These are phyloP conservation scores for Taphrina betulina DNA, from an alignment of 1,139 yeast genomes.

Conservation along the genomic window DNA sequence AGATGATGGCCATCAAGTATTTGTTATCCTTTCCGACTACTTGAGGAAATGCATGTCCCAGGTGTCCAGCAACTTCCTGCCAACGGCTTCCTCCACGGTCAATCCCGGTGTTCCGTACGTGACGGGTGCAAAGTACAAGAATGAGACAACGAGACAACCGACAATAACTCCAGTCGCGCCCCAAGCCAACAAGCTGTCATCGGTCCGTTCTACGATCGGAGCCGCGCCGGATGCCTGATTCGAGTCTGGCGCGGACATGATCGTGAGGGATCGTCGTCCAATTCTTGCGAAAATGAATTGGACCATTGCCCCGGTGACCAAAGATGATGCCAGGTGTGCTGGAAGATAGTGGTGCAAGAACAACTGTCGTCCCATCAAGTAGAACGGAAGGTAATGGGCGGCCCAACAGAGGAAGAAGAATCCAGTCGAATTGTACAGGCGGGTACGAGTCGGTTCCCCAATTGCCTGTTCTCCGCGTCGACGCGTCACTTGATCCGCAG, in stretches of 20 bases:
- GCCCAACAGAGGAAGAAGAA: conserved; percentile 86
- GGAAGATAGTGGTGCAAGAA: conserved; percentile 95
- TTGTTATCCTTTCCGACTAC: no score
- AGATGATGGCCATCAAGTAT: no score
- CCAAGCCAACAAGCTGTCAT: conserved; percentile 17
- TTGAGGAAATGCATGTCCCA: conserved; percentile 82
- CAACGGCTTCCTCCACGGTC: conserved; percentile 60
- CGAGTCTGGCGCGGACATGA: conserved; percentile 13
- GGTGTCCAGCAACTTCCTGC: conserved; percentile 73
- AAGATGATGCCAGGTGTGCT: conserved; percentile 86
- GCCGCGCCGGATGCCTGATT: conserved; percentile 1
- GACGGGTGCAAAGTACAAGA: conserved; percentile 74
- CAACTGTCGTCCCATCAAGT: conserved; percentile 86
- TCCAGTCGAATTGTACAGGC: conserved; percentile 75
- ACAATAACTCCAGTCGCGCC: conserved; percentile 45
- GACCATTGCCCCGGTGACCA: conserved; percentile 75
- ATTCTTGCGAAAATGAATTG: conserved; percentile 66
- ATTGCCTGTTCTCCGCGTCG: conserved; percentile 67
- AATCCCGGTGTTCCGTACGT: conserved; percentile 77
- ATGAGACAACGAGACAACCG: conserved; percentile 58
- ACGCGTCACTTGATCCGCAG: conserved; percentile 74
- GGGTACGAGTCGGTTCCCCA: conserved; percentile 63
- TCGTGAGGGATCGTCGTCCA: conserved; percentile 15
- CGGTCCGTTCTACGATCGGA: conserved; percentile 11
- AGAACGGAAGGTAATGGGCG: conserved; percentile 87